Base-by-base conservation (phyloP, 2,329 filamentous ascomycete genomes). In the Clonostachys sp. region DNA sequence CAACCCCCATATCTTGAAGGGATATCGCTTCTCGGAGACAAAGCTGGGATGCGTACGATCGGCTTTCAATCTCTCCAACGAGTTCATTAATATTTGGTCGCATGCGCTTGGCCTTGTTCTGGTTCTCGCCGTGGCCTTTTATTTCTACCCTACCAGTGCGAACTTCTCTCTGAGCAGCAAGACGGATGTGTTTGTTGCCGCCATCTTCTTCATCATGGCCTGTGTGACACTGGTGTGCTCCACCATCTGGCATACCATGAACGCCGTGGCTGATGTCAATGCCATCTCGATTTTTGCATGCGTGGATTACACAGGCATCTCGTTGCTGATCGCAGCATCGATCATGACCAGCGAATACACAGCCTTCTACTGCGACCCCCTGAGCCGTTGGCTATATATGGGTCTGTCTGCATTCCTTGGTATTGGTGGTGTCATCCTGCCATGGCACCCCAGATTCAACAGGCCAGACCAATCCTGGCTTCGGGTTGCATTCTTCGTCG, bases 311-410 rank as follows among this genome's bases (percentile, higher is more conserved):
- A 97, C 94, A 0, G 94, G 94, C 47, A 99, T 99, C 56, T 96
- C 91, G 2, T 75, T 99, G 45, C 80, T 99, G 24, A 94, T 99
- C 45, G 90, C 94, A 3, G 91, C 94, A 10, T 95, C 89, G 48
- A 99, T 99, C 71, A 90, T 97, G 80, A 96, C 94, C 3, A 96
- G 91, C 35, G 94, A 99, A 65, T 99, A 97, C 72, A 96, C 94
- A 1, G 94, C 92, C 20, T 99, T 99, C 68, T 99, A 99, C 73
- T 96, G 94, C 72, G 94, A 99, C 60, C 91, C 94, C 4, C 60
- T 87, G 42, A 91, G 87, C 56, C 86, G 91, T 47, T 94, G 87
- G 80, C 75, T 81, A 12, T 99, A 97, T 69, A 94, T 99, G 74
- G 67, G 78, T 40, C 74, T 88, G 44, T 97, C 94, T 3, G 86